Evolutionary conservation across 2,329 filamentous ascomycete genomes (phyloP).

Genomic region (Cytospora chrysosperma): DNA sequence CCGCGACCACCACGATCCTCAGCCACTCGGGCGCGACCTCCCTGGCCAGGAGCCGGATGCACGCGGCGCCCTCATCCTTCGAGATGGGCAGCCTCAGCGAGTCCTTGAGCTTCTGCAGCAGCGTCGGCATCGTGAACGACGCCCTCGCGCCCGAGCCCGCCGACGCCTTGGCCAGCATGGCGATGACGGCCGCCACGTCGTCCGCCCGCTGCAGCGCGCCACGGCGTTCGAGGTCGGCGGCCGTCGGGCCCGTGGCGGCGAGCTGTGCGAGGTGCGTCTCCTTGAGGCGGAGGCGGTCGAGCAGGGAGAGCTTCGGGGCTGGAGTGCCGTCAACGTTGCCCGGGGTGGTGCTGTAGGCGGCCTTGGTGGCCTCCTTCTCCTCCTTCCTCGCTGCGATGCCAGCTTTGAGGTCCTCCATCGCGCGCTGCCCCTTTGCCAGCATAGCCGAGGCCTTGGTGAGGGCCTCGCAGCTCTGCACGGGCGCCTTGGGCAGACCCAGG

Average conservation of each 20-base stretch:
- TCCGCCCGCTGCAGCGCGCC: constrained; percentile 65
- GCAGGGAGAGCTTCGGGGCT: constrained; percentile 58
- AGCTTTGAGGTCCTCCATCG: constrained; percentile 67
- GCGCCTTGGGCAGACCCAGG: constrained; percentile 52
- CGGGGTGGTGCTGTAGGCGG: constrained; percentile 27
- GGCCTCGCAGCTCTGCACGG: constrained; percentile 52
- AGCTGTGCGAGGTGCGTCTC: constrained; percentile 52
- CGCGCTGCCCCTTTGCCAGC: constrained; percentile 64
- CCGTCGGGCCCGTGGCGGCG: constrained; percentile 44
- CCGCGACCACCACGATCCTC: constrained; percentile 49
- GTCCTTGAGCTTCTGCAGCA: constrained; percentile 66
- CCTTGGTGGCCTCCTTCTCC: constrained; percentile 37
- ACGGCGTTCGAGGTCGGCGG: constrained; percentile 57
- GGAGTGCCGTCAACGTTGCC: constrained; percentile 40
- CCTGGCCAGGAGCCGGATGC: constrained; percentile 50
- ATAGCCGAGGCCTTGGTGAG: constrained; percentile 54
- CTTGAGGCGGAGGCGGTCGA: constrained; percentile 75
- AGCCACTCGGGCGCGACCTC: constrained; percentile 60
- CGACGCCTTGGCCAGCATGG: constrained; percentile 59
- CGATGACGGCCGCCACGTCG: constrained; percentile 67
- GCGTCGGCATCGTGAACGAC: constrained; percentile 62
- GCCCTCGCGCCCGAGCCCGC: constrained; percentile 53
- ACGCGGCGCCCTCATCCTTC: constrained; percentile 49
- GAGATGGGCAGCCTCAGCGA: constrained; percentile 60
- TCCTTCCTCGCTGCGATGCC: constrained; percentile 55